A percentile compares a stretch with the other conserved stretches of the same genome.
Conservation (phyloP, 257 asterid genomes). For the Ocimum tenuiflorum region DNA sequence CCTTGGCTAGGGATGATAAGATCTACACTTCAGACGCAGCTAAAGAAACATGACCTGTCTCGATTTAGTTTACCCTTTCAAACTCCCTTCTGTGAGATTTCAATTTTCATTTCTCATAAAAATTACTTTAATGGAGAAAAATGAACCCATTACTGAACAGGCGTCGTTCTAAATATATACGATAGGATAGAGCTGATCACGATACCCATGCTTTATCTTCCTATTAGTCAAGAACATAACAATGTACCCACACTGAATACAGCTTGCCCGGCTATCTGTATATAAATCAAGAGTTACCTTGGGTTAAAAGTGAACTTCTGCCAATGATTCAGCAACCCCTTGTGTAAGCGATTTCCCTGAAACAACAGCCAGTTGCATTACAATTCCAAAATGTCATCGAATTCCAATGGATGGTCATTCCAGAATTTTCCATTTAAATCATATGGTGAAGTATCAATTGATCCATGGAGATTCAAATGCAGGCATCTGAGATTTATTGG, state of each 20-base stretch:
- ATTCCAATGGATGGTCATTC: neutral
- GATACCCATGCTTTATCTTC: no score
- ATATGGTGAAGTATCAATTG: conserved; percentile 10
- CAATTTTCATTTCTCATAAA: neutral
- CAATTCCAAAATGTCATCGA: neutral
- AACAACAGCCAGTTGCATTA: conserved; percentile 14
- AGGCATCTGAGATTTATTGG: neutral
- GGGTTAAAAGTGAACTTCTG: conserved; percentile 96
- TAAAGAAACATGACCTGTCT: neutral
- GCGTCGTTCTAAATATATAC: neutral
- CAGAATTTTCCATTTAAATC: neutral
- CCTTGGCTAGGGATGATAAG: neutral
- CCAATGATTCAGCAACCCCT: conserved; percentile 87
- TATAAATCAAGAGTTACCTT: conserved; percentile 42
- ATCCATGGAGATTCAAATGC: conserved; percentile 1
- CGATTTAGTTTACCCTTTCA: neutral
- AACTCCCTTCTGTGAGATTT: no score
- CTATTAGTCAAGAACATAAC: neutral
- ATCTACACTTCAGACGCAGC: neutral
- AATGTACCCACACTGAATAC: neutral
- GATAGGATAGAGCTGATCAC: neutral
- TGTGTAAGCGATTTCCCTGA: conserved; percentile 90
- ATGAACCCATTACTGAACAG: neutral
- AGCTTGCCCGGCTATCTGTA: neutral
- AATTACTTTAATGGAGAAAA: neutral